Percentiles rank a stretch among this genome's conserved stretches.
Conservation (phyloP, 495 filamentous ascomycete species). For the Lasiosphaeriaceae sp. region DNA sequence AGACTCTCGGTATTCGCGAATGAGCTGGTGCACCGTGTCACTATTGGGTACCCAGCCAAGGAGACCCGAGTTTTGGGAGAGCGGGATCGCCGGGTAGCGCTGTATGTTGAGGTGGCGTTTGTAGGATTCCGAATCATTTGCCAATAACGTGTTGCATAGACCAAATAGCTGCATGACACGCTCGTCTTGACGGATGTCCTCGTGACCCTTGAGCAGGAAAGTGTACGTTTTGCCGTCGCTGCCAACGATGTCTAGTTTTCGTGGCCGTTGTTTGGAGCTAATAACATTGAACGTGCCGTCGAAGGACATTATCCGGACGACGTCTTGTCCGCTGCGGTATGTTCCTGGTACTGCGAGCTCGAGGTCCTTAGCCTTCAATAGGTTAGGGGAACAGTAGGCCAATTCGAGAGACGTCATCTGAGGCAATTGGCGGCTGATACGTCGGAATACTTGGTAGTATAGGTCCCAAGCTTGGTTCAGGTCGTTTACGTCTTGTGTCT, state of each 20-base stretch:
- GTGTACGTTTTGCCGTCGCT: slow-evolving; percentile 83
- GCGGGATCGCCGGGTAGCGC: slow-evolving; percentile 86
- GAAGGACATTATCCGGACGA: slow-evolving; percentile 84
- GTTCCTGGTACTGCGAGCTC: slow-evolving; percentile 92
- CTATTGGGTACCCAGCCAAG: slow-evolving; percentile 98
- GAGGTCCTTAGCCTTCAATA: slow-evolving; percentile 76
- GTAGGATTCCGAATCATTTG: slow-evolving; percentile 90
- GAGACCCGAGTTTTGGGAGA: slow-evolving; percentile 93
- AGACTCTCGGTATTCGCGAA: slow-evolving; percentile 94
- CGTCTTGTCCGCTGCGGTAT: slow-evolving; percentile 80
- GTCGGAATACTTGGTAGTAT: slow-evolving; percentile 95
- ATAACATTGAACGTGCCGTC: slow-evolving; percentile 87
- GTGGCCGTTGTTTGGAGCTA: slow-evolving; percentile 91
- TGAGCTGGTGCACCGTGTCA: slow-evolving; percentile 92
- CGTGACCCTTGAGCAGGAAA: slow-evolving; percentile 90
- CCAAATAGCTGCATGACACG: slow-evolving; percentile 99
- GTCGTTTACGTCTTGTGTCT: slow-evolving; percentile 83
- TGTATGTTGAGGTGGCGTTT: slow-evolving; percentile 96
- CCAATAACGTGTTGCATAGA: slow-evolving; percentile 87
- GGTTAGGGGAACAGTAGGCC: slow-evolving; percentile 90
- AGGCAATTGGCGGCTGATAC: slow-evolving; percentile 89
- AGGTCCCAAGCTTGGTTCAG: slow-evolving; percentile 98
- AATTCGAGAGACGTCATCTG: slow-evolving; percentile 90
- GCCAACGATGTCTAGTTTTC: slow-evolving; percentile 82
- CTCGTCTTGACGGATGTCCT: slow-evolving; percentile 98